phyloP scores from a whole-genome alignment of 225 moss, liverwort and hornwort species.

The Straminergon stramineum region DNA sequence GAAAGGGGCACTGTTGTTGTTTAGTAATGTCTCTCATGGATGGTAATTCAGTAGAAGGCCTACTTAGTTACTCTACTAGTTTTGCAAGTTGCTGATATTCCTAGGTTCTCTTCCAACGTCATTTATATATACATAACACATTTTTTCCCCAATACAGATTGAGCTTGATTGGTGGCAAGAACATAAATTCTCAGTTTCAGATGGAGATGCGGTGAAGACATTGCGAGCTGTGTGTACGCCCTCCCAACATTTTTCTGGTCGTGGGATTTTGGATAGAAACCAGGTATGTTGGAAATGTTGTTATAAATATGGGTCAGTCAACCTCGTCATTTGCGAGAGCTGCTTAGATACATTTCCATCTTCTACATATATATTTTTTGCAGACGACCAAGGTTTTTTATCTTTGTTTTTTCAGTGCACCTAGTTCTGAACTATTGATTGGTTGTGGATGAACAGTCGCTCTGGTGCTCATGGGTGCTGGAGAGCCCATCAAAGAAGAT shows the following conservation, averaged over 20 bases:
- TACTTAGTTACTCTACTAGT: background rate
- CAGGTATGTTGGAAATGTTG: constrained; percentile 1
- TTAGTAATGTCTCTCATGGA: background rate
- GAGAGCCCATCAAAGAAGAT: constrained; percentile 29
- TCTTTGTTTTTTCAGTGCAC: background rate
- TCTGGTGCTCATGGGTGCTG: constrained; percentile 35
- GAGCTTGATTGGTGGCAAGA: constrained; percentile 43
- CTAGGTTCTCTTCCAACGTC: background rate
- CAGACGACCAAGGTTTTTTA: background rate
- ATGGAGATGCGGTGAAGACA: constrained; percentile 6
- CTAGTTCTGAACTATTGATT: background rate
- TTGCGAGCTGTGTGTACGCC: constrained; percentile 34
- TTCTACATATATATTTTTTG: background rate
- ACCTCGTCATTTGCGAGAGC: background rate
- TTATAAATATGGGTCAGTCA: background rate
- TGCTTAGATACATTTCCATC: background rate
- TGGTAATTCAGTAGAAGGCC: background rate
- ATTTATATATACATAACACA: background rate
- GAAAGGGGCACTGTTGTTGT: background rate
- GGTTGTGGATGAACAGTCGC: background rate
- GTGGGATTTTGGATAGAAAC: constrained; percentile 10
- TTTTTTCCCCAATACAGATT: background rate
- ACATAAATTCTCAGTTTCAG: constrained; percentile 13
- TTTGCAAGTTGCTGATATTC: background rate
- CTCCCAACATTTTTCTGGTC: constrained; percentile 29